Conservation (phyloP, 1,284 basidiomycete genomes). For the Boletus sp. region DNA sequence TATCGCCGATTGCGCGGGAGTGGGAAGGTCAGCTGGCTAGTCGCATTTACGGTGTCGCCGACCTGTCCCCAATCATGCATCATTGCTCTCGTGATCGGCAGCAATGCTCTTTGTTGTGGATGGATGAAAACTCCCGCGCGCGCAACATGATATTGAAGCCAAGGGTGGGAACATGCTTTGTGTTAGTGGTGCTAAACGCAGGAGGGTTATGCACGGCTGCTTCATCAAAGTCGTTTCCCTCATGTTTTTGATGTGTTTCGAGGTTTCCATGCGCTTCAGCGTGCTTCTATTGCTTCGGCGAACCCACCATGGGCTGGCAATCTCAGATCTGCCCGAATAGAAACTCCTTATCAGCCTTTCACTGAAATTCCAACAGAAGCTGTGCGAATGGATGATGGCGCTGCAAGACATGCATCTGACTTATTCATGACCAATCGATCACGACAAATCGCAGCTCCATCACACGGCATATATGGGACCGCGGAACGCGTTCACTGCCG, state of each 20-base stretch:
- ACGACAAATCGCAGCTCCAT: slow-evolving; percentile 15
- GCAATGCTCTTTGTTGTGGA: slow-evolving; percentile 19
- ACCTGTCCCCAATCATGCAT: slow-evolving; percentile 30
- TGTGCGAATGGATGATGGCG: slow-evolving; percentile 5
- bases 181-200: slow-evolving; percentile 16
- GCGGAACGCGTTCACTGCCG: slow-evolving; percentile 28
- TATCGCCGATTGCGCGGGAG: slow-evolving; percentile 27
- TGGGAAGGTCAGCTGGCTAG: slow-evolving; percentile 3
- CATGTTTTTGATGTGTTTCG: slow-evolving; percentile 30
- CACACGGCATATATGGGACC: slow-evolving; percentile 10
- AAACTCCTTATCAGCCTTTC: slow-evolving; percentile 31
- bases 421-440: slow-evolving; percentile 19
- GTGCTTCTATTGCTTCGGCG: slow-evolving; percentile 19
- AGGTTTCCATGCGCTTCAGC: slow-evolving; percentile 12
- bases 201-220: slow-evolving; percentile 6
- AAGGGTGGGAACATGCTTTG: slow-evolving; percentile 7
- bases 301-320: slow-evolving; percentile 22
- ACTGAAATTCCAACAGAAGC: slow-evolving; percentile 23
- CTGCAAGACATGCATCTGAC: slow-evolving; percentile 24
- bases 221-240: slow-evolving; percentile 14
- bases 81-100: slow-evolving; percentile 24
- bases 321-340: slow-evolving; percentile 26
- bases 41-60: slow-evolving; percentile 27
- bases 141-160: slow-evolving; percentile 5
- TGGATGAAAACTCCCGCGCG: slow-evolving; percentile 10